Percentiles rank a stretch among this genome's conserved stretches.
Conservation (phyloP, 2,329 filamentous ascomycete genomes). For the Peltaster fructicola region DNA sequence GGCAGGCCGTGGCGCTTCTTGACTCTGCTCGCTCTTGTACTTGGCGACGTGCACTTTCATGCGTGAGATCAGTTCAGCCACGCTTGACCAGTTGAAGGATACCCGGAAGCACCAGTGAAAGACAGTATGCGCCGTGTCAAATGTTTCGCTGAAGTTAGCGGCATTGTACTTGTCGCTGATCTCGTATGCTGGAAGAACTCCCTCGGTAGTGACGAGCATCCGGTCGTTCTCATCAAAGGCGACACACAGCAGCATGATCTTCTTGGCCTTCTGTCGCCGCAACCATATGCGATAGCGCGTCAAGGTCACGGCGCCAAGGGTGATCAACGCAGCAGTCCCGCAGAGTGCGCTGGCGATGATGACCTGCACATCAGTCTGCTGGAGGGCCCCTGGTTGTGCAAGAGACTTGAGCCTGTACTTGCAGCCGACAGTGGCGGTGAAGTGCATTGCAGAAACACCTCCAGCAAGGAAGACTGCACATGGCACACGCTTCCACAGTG, state of each 20-base stretch:
- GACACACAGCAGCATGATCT: constrained; percentile 39
- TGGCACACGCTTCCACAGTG: constrained; percentile 55
- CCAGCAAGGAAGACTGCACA: constrained; percentile 52
- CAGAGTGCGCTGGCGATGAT: constrained; percentile 53
- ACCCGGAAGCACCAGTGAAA: constrained; percentile 81
- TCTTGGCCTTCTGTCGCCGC: constrained; percentile 30
- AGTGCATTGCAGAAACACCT: constrained; percentile 76
- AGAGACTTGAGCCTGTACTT: constrained; percentile 40
- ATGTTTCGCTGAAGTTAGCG: constrained; percentile 50
- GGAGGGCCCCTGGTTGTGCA: constrained; percentile 21
- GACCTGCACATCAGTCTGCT: constrained; percentile 45
- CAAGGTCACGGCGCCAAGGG: constrained; percentile 20
- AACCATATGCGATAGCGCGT: constrained; percentile 20
- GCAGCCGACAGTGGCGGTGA: constrained; percentile 59
- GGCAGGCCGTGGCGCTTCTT: constrained; percentile 10
- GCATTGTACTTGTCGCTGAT: constrained; percentile 61
- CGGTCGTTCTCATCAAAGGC: constrained; percentile 50
- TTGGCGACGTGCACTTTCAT: constrained; percentile 55
- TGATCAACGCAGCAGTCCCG: constrained; percentile 20
- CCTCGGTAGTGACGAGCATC: constrained; percentile 52
- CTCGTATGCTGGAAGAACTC: constrained; percentile 51
- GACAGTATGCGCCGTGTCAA: constrained; percentile 57
- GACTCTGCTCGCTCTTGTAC: constrained; percentile 19
- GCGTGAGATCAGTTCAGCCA: constrained; percentile 48
- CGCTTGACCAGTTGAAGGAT: constrained; percentile 56